Percentiles rank a stretch among this genome's conserved stretches.
Evolutionary conservation across 805 yeast genomes (phyloP).

Genomic region (Torulaspora gathmanii): DNA sequence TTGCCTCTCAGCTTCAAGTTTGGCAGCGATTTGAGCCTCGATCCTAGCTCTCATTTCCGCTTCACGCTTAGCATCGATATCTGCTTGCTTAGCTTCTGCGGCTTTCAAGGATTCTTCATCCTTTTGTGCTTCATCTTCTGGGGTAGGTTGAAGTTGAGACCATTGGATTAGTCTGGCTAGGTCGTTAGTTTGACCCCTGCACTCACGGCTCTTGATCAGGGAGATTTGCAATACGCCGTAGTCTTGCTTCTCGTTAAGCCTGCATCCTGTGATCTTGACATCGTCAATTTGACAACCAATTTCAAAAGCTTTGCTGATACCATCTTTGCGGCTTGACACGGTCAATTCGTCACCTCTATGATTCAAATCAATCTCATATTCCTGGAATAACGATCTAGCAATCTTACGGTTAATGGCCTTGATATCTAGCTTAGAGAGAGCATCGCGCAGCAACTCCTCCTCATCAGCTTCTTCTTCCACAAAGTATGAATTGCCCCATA

Average conservation of each 20-base stretch:
- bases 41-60: constrained; percentile 2
- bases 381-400: constrained; percentile 27
- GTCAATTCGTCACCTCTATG: constrained; percentile 26
- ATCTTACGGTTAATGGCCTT: constrained; percentile 19
- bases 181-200: neutral
- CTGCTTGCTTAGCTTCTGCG: constrained; percentile 7
- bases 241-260: constrained; percentile 16
- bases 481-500: constrained; percentile 32
- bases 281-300: constrained; percentile 23
- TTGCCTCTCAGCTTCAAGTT: neutral
- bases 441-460: constrained; percentile 18
- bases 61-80: constrained; percentile 1
- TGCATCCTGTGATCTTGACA: constrained; percentile 24
- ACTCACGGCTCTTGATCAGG: constrained; percentile 6
- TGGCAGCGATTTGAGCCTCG: constrained; percentile 1
- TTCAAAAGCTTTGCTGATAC: constrained; percentile 19
- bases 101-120: neutral
- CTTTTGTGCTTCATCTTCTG: constrained; percentile 4
- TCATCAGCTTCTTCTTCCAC: constrained; percentile 28
- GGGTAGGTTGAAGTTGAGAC: constrained; percentile 10
- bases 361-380: constrained; percentile 28
- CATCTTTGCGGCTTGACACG: constrained; percentile 22
- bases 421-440: constrained; percentile 21
- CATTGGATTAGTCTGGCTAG: constrained; percentile 15
- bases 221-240: constrained; percentile 20